Evolutionary conservation across 176 grass and related monocot species (phyloP).

Genomic region (Puccinellia tenuiflora): DNA sequence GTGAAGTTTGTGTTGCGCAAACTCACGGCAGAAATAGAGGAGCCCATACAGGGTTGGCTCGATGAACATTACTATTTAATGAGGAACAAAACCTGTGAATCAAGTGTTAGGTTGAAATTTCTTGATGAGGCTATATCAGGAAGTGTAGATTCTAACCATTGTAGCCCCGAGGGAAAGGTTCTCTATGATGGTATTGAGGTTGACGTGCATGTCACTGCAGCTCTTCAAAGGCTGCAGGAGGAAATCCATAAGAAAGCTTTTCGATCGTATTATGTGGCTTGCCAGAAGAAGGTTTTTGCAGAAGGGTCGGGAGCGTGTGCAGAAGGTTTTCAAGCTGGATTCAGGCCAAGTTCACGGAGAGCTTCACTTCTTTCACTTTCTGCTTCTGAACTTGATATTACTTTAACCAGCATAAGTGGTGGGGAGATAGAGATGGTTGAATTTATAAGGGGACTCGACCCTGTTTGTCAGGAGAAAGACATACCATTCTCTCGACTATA

Average conservation of each 20-base stretch:
- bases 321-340: conserved; percentile 83
- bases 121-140: conserved; percentile 72
- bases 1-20: conserved; percentile 86
- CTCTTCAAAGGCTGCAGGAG: conserved; percentile 61
- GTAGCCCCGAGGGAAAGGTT: conserved; percentile 42
- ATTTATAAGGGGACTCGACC: conserved; percentile 79
- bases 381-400: conserved; percentile 85
- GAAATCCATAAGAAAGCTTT: conserved; percentile 90
- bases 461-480: conserved; percentile 70
- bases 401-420: conserved; percentile 74
- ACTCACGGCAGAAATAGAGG: conserved; percentile 88
- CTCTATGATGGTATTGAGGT: conserved; percentile 48
- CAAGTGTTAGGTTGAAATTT: conserved; percentile 71
- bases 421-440: conserved; percentile 86
- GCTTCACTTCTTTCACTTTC: conserved; percentile 93
- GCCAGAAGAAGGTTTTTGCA: conserved; percentile 65
- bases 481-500: conserved; percentile 94
- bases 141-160: conserved; percentile 43
- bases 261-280: conserved; percentile 77
- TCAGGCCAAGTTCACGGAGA: conserved; percentile 68
- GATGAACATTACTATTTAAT: conserved; percentile 98
- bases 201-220: conserved; percentile 44
- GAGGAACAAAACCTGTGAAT: conserved; percentile 77
- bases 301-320: conserved; percentile 83
- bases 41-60: conserved; percentile 95